Conservation (phyloP, 257 asterid genomes). For the Nicotiana noctiflora region DNA sequence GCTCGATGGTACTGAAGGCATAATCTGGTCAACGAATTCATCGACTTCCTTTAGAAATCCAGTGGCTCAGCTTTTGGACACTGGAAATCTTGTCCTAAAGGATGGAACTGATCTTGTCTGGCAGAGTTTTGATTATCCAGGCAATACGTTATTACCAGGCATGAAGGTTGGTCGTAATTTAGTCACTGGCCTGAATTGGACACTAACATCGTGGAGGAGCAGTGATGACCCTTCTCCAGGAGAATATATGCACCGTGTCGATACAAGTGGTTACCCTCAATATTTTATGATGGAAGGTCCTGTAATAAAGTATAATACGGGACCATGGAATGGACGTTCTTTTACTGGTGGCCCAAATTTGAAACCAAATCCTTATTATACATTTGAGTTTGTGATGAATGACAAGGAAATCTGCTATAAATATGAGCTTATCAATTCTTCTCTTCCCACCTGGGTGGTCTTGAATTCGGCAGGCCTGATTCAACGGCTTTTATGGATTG, state of each 20-base stretch:
- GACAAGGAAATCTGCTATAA: neutral
- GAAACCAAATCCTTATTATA: neutral
- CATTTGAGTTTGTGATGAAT: neutral
- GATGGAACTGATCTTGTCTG: neutral
- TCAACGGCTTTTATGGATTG: conserved; percentile 1
- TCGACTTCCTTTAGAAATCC: neutral
- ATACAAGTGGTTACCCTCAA: conserved; percentile 10
- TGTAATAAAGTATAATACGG: neutral
- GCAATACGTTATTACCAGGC: conserved; percentile 9
- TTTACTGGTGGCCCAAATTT: neutral
- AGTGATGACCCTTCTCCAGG: conserved; percentile 16
- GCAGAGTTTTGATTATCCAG: conserved; percentile 21
- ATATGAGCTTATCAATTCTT: conserved; percentile 1
- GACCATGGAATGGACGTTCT: conserved; percentile 13
- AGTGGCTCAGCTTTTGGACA: conserved; percentile 12
- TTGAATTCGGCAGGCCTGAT: neutral
- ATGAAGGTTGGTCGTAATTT: conserved; percentile 14
- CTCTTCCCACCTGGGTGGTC: neutral
- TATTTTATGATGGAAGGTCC: neutral
- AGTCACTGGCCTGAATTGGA: neutral
- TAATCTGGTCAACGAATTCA: conserved; percentile 10
- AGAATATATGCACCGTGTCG: neutral
- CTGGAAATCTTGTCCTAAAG: conserved; percentile 18
- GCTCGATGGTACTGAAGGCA: neutral
- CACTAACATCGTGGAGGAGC: conserved; percentile 14